Percentiles rank a stretch among this genome's conserved stretches.
Evolutionary conservation across 163 green algal species (phyloP).

Genomic region (Smithsoniella earleae): DNA sequence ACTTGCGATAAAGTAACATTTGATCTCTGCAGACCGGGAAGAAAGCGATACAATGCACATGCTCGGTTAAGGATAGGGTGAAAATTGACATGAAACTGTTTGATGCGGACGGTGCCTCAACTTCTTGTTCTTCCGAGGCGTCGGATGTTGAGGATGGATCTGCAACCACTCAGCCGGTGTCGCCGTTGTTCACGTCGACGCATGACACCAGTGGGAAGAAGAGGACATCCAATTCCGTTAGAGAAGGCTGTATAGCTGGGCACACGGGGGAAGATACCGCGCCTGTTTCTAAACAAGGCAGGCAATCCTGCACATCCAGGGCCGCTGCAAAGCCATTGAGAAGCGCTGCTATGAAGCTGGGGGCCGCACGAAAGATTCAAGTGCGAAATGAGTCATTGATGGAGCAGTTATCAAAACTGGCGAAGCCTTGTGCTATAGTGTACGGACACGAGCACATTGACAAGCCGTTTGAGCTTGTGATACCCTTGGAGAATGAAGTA

Average conservation of each 20-base stretch:
- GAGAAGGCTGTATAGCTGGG: not conserved
- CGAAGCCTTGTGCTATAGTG: conserved; percentile 23
- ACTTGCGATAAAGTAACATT: conserved; percentile 35
- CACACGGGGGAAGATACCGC: not conserved
- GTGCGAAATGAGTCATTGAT: conserved; percentile 7
- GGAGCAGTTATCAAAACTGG: conserved; percentile 8
- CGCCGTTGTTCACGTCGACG: not conserved
- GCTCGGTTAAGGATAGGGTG: conserved; percentile 61
- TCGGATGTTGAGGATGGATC: not conserved
- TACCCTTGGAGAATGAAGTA: conserved; percentile 34
- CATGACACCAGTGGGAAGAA: not conserved
- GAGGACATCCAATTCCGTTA: not conserved
- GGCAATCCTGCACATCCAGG: not conserved
- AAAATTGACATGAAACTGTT: conserved; percentile 76
- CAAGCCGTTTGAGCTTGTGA: conserved; percentile 33
- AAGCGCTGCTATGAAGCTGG: conserved; percentile 23
- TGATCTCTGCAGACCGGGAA: conserved; percentile 45
- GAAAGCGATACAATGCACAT: conserved; percentile 55
- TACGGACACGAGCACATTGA: conserved; percentile 23
- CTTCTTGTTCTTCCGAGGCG: conserved; percentile 15
- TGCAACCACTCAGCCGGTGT: conserved; percentile 3
- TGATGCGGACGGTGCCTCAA: conserved; percentile 30
- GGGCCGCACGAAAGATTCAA: not conserved
- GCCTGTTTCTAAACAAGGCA: not conserved
- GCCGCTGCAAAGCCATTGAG: conserved; percentile 37